Base-by-base conservation (phyloP, 2,329 filamentous ascomycete species). In the Colletotrichum tabaci region DNA sequence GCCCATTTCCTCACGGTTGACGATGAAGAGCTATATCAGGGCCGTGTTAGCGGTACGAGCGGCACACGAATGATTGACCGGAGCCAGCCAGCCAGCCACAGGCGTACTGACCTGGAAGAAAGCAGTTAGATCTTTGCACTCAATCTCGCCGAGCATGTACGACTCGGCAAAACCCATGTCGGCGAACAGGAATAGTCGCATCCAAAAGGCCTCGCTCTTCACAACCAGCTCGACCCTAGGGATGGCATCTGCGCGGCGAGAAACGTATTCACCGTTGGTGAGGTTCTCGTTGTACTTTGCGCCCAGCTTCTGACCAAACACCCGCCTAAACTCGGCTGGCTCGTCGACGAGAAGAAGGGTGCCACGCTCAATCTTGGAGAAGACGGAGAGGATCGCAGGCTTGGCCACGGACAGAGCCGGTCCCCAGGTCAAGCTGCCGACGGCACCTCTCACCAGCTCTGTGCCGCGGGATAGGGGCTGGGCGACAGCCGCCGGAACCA, bases 161-260 rank as follows among this genome's bases (percentile, higher is more conserved):
- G 90, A 88, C 79, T 93, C 90, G 15, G 91, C 89, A 74, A 94
- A 93, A 3, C 92, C 92, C 91, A 94, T 93, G 79, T 94, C 92
- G 47, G 89, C 90, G 77, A 93, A 93, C 38, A 94, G 81, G 56
- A 91, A 85, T 62, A 93, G 80, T 50, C 92, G 87, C 76, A 93
- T 86, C 91, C 91, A 94, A 78, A 94, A 93, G 40, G 89, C 85
- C 73, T 93, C 91, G 75, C 88, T 88, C 77, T 88, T 87, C 10
- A 94, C 86, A 15, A 87, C 84, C 44, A 94, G 80, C 75, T 90
- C 87, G 4, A 89, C 85, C 6, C 82, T 80, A 2, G 84, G 84
- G 1, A 82, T 76, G 2, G 77, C 76, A 63, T 77, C 77, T 15
- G 77, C 81, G 68, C 74, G 85, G 64, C 77, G 79, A 12, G 74